Evolutionary conservation across 306 rosid species (phyloP).

Genomic region (Carpinus viminea): DNA sequence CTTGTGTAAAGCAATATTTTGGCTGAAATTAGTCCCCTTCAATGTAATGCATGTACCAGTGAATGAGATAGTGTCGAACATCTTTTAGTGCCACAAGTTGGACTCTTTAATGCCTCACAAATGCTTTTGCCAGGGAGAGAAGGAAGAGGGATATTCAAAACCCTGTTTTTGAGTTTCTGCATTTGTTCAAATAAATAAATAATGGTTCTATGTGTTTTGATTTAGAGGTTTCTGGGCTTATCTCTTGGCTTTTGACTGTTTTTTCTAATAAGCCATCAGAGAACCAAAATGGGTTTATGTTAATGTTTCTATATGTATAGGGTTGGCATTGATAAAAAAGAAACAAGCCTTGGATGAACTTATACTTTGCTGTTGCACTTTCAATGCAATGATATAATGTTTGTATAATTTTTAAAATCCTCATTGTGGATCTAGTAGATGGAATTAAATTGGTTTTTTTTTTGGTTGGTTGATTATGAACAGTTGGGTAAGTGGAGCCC

Average conservation of each 20-base stretch:
- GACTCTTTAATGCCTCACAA: background rate
- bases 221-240: background rate
- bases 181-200: background rate
- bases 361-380: background rate
- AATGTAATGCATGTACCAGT: background rate
- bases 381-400: background rate
- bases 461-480: slow-evolving; percentile 4
- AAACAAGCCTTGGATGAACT: slow-evolving; percentile 12
- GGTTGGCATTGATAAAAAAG: background rate
- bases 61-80: background rate
- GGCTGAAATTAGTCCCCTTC: background rate
- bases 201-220: background rate
- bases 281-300: background rate
- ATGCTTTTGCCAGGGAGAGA: background rate
- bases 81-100: background rate
- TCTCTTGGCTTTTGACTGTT: background rate
- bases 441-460: background rate
- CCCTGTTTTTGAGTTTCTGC: background rate
- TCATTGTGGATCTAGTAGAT: background rate
- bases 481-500: slow-evolving; percentile 97
- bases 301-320: background rate
- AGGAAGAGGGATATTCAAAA: background rate
- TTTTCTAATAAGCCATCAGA: background rate
- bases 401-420: background rate
- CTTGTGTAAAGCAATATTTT: background rate